Base-by-base conservation (phyloP, 495 filamentous ascomycete species). In the Tuber magnatum region DNA sequence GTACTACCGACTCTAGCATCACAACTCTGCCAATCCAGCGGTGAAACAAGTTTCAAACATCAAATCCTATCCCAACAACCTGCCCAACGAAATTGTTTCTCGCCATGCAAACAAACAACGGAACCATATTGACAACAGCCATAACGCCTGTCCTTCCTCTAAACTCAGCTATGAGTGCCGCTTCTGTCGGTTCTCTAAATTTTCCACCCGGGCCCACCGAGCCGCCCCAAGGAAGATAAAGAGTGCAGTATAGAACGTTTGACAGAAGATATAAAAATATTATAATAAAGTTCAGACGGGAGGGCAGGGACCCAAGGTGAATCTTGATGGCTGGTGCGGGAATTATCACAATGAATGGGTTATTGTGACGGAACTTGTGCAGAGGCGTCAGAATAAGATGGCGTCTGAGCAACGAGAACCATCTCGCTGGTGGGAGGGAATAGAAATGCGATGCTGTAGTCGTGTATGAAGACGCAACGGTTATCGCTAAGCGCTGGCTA, bases 261-360 rank as follows among this genome's bases (percentile, higher is more conserved):
- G 89, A 89, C 43, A 85, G 82, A 14, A 92, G 81, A 82, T 91
- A 92, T 10, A 86, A 86, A 35, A 87, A 79, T 5, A 99, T 85
- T 69, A 97, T 85, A 48, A 95, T 79, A 9, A 87, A 86, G 81
- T 99, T 94, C 71, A 97, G 89, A 16, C 95, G 89, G 65, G 90
- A 92, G 6, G 95, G 95, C 4, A 98, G 85, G 1, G 90, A 94
- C 43, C 95, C 95, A 80, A 97, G 87, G 83, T 93, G 94, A 78
- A 95, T 81, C 42, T 75, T 74, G 68, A 76, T 43, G 1, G 43
- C 41, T 44, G 46, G 48, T 39, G 61, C 73, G 61, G 91, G 92
- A 22, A 88, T 85, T 8, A 92, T 94, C 8, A 97, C 84, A 77
- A 89, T 88, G 77, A 97, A 89, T 83, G 97, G 94, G 72, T 91